Base-by-base conservation (phyloP, 2,329 filamentous ascomycete species). In the Beauveria caledonica region DNA sequence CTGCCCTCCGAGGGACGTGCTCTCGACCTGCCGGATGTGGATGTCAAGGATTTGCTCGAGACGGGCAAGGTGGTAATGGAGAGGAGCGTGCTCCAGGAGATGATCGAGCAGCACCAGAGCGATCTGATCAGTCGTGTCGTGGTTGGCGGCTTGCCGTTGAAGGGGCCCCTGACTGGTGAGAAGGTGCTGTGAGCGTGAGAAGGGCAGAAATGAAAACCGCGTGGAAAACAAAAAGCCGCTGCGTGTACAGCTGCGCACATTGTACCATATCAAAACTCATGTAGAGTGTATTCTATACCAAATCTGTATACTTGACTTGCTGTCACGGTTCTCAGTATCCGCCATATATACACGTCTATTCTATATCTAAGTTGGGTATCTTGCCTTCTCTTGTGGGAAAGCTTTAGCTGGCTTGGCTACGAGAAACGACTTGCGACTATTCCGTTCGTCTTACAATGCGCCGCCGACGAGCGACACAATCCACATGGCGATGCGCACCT, bases 1-100 rank as follows among this genome's bases (percentile, higher is more conserved):
- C 75, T 87, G 63, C 83, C 81, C 9, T 77, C 83, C 68, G 82
- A 92, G 63, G 90, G 89, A 21, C 83, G 85, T 60, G 87, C 87
- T 9, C 77, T 92, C 66, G 81, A 84, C 61, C 78, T 87, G 62
- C 77, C 81, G n/a, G 88, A 96, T 64, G 90, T 99, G 40, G 94
- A 97, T 74, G 91, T 99, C 64, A 99, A 97, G 82, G 90, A 97
- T 72, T 75, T 99, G 64, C 76, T 99, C 66, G 90, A 94, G 77
- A 86, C 87, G 58, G 89, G 89, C 58, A 86, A 92, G 68, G 78
- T 99, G 63, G 86, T 99, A 62, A 85, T 99, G 68, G 94, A 99
- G 82, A 85, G 88, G 72, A 76, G 78, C 46, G 93, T 93, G 40
- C 79, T 99, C 69, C 82, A 86, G 72, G 81, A 84, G 71, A 85